Conservation (phyloP, 2,329 filamentous ascomycete species). For the Fusarium irregulare region DNA sequence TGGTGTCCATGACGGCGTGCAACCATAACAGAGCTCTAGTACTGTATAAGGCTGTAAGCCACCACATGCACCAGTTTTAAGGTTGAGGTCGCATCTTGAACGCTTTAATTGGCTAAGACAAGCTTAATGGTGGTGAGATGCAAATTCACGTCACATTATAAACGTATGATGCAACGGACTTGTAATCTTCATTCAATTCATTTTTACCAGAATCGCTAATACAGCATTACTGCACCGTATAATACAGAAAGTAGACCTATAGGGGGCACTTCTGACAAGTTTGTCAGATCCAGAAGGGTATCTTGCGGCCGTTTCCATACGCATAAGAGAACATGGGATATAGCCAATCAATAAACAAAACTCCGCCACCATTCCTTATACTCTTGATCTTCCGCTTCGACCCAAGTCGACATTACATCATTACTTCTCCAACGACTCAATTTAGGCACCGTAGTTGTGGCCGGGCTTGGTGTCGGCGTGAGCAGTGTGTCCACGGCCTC, state of each 20-base stretch:
- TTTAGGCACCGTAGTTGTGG: conserved; percentile 32
- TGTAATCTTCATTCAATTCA: not conserved
- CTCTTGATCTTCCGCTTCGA: not conserved
- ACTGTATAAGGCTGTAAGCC: not conserved
- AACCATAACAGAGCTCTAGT: not conserved
- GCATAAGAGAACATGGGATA: conserved; percentile 18
- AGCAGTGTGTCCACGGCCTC: conserved; percentile 53
- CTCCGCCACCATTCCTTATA: not conserved
- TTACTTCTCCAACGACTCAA: not conserved
- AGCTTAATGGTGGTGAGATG: not conserved
- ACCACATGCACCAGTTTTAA: not conserved
- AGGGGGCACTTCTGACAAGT: conserved; percentile 19
- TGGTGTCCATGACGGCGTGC: not conserved
- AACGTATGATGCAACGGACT: not conserved
- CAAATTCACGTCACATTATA: not conserved
- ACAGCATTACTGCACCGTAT: not conserved
- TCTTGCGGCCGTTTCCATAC: conserved; percentile 38
- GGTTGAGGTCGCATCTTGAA: not conserved
- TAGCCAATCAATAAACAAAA: conserved; percentile 4
- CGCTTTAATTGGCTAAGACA: not conserved
- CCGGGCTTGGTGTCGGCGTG: conserved; percentile 47
- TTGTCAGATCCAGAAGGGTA: conserved; percentile 37
- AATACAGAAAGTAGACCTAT: conserved; percentile 20
- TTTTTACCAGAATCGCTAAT: not conserved
- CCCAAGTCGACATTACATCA: not conserved